Evolutionary conservation across 768 basidiomycete genomes (phyloP), one percentile per base, ranked within the genome.

Genomic region (Omphalotus guepiniiformis): DNA sequence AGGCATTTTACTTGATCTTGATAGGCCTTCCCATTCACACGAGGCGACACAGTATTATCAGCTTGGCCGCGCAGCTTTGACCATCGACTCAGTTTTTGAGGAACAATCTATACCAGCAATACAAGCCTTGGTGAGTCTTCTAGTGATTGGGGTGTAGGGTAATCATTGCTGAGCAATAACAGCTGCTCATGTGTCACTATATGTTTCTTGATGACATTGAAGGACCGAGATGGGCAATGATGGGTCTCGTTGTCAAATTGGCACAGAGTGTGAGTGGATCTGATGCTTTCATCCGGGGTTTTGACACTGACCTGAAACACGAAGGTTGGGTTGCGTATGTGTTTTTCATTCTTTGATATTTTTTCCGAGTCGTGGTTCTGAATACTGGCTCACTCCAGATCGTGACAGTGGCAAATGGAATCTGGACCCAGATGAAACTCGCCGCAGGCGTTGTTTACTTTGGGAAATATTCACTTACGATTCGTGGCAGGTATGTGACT

Each of bases 381-480:
- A 30, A 23, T 30, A 23, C 29, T 22, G n/a, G 29, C 11, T 39
- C 21, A 13, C 29, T 39, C 44, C 55, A 86, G 83, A 86, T 63
- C 78, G 83, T 42, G 83, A 86, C 55, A 82, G 81, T 51, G 75
- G 75, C 28, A 76, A 75, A 56, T 86, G 82, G 82, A 77, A 80
- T 45, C 63, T 83, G 13, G 67, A 76, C 43, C 54, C 67, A 11
- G 72, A 70, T 47, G 81, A 86, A 60, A 77, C 82, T 0, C 71
- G 75, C 45, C 75, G 74, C 58, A 70, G 83, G 50, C 73, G 82
- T 22, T 73, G 75, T 48, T 62, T 86, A 12, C 74, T 84, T 52
- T 83, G 82, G 65, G 83, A 86, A 55, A 64, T 84, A 39, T 70
- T 79, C 53, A 80, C 79, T 6, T 84, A 84, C 53, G 83, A 85